Evolutionary conservation across 768 basidiomycete genomes (phyloP).

Genomic region (Lactarius pseudohatsudake): DNA sequence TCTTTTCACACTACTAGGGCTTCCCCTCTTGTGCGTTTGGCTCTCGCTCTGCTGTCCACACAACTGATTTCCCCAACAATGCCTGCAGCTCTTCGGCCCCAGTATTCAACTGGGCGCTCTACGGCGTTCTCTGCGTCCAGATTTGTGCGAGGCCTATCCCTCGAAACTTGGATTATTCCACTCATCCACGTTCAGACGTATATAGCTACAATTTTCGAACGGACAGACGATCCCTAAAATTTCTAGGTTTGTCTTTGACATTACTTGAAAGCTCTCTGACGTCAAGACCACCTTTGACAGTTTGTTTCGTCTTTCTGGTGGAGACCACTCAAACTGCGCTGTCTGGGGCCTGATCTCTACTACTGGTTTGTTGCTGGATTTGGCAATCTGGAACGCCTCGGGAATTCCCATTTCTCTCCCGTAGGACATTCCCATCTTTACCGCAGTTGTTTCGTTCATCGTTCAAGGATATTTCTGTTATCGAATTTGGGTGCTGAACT

Average conservation of each 20-base stretch:
- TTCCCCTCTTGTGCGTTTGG: background rate
- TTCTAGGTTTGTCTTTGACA: background rate
- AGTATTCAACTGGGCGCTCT: background rate
- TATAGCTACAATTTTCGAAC: background rate
- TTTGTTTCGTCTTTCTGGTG: background rate
- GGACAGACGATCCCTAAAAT: background rate
- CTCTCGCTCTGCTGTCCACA: background rate
- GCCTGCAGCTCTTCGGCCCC: background rate
- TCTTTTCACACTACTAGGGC: background rate
- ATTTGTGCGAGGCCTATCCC: background rate
- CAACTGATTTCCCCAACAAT: background rate
- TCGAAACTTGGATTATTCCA: background rate
- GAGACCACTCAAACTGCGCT: background rate
- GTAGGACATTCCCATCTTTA: background rate
- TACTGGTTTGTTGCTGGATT: background rate
- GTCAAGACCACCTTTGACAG: too few species aligned
- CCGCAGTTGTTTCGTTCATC: background rate
- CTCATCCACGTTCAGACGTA: background rate
- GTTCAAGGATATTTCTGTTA: background rate
- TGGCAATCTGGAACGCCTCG: background rate
- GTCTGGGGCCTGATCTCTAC: background rate
- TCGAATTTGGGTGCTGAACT: background rate
- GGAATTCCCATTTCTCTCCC: background rate
- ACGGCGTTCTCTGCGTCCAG: background rate
- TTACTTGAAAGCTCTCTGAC: background rate